Base-by-base conservation (phyloP, 805 yeast species). In the Suhomyces sp. region DNA sequence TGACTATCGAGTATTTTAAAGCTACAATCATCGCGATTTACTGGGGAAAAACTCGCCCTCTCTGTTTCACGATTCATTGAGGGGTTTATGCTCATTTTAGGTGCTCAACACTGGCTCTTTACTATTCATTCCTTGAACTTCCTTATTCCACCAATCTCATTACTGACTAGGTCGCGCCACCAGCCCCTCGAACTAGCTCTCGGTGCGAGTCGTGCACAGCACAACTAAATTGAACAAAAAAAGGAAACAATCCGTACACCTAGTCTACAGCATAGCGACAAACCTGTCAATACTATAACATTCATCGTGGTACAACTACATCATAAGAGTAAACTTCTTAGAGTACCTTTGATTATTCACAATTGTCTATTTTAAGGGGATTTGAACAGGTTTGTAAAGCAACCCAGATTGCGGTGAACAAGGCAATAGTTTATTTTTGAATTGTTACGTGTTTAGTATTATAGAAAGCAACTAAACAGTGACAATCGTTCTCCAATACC, bases 181-280 rank as follows among this genome's bases (percentile, higher is more conserved):
- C 42, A 38, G 42, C 46, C 46, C 46, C 46, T 42, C 46, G 31
- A 22, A 13, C 48, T 2, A 35, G 33, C 27, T 31, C 26, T 15
- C 29, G 15, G 17, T 27, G 15, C 22, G 13, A 27, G 49, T 47
- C 49, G 49, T 47, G 49, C 44, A 26, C 49, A 9, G 49, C 44
- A 33, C 49, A 22, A 47, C 29, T 29, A 35, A 19, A 29, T 17
- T 47, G 49, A 47, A 47, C 49, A 47, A 47, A 47, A 47, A 47
- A 47, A 47, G 36, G 49, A 47, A 47, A 47, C 49, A 47, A 47
- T 47, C 49, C 49, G 35, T 35, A 47, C 44, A n/a, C 19, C 22
- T 42, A n/a, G 27, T 27, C 29, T 17, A 46, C 38, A 31, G 40
- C 26, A 17, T 33, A 29, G 48, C 38, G 27, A 41, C 26, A 19